Evolutionary conservation across 208 protist species (phyloP).

Genomic region (Trypanosoma vivax): DNA sequence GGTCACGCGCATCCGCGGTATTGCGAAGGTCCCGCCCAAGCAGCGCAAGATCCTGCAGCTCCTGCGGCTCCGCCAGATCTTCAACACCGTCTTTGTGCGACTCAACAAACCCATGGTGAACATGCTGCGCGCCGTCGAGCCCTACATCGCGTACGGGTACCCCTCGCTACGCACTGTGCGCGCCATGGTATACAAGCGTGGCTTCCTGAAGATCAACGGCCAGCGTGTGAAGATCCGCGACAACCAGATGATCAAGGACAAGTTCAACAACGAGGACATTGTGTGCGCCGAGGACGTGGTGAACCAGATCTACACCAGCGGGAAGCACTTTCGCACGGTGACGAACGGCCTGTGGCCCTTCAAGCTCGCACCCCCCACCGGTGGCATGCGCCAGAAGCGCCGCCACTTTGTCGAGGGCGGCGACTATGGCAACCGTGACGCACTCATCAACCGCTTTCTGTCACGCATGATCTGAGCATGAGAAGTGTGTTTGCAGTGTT

Average conservation of each 20-base stretch:
- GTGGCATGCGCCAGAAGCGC: slow-evolving; percentile 95
- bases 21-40: slow-evolving; percentile 97
- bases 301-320: slow-evolving; percentile 99
- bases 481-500: not conserved
- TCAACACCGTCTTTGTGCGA: slow-evolving; percentile 99
- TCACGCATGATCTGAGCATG: slow-evolving; percentile 96
- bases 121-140: slow-evolving; percentile 98
- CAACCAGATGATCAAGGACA: slow-evolving; percentile 95
- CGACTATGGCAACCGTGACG: slow-evolving; percentile 98
- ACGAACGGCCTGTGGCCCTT: slow-evolving; percentile 99
- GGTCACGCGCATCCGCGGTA: slow-evolving; percentile 99
- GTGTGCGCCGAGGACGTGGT: slow-evolving; percentile 99
- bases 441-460: slow-evolving; percentile 98
- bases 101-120: slow-evolving; percentile 99
- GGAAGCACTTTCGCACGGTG: slow-evolving; percentile 97
- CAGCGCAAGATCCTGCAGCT: slow-evolving; percentile 98
- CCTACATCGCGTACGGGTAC: slow-evolving; percentile 99
- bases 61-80: slow-evolving; percentile 98
- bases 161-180: slow-evolving; percentile 96
- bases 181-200: slow-evolving; percentile 99
- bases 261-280: slow-evolving; percentile 93
- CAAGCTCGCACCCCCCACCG: slow-evolving; percentile 95
- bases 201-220: slow-evolving; percentile 95
- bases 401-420: slow-evolving; percentile 99
- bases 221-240: slow-evolving; percentile 96